A percentile compares a stretch with the other conserved stretches of the same genome.
Evolutionary conservation across 1,284 basidiomycete genomes (phyloP).

Genomic region (Apiotrichum porosum): DNA sequence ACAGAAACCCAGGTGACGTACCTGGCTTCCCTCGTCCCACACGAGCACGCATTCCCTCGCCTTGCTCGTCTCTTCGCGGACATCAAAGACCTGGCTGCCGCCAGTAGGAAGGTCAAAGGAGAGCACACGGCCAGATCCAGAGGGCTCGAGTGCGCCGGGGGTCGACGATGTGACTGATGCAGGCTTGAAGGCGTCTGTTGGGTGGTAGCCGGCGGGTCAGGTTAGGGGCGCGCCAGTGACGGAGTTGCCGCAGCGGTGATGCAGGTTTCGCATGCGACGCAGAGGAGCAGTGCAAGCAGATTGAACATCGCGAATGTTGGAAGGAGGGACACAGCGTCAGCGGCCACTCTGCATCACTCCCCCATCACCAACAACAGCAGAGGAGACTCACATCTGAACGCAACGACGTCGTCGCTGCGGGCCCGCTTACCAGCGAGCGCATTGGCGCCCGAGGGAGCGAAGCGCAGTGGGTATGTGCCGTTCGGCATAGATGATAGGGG

Average conservation of each 20-base stretch:
- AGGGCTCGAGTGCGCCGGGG: slow-evolving; percentile 22
- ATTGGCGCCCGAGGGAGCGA: slow-evolving; percentile 8
- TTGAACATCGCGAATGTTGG: too few relatives aligned
- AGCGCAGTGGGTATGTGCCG: slow-evolving; percentile 14
- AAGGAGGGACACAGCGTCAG: background rate
- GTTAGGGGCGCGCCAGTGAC: too few relatives aligned
- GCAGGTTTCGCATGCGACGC: too few relatives aligned
- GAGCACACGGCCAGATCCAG: slow-evolving; percentile 4
- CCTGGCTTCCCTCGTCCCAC: slow-evolving; percentile 30
- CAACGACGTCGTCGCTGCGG: slow-evolving; percentile 11
- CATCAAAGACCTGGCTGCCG: slow-evolving; percentile 36
- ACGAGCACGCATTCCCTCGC: slow-evolving; percentile 41
- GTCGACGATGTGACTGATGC: slow-evolving; percentile 29
- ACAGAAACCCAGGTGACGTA: slow-evolving; percentile 12
- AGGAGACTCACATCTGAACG: slow-evolving; percentile 15
- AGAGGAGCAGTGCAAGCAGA: too few relatives aligned
- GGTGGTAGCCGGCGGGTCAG: too few relatives aligned
- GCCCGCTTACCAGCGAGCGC: slow-evolving; percentile 3
- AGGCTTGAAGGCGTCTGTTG: slow-evolving; percentile 44
- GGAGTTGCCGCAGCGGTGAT: too few relatives aligned
- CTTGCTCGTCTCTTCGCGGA: slow-evolving; percentile 33
- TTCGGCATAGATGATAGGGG: slow-evolving; percentile 16
- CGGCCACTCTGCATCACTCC: too few relatives aligned
- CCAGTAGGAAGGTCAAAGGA: slow-evolving; percentile 14
- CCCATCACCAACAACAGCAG: too few relatives aligned